Evolutionary conservation across 371 early-diverging fungal genomes (phyloP), one percentile per base, ranked within the genome.

Genomic region (Capillidium heterosporum): DNA sequence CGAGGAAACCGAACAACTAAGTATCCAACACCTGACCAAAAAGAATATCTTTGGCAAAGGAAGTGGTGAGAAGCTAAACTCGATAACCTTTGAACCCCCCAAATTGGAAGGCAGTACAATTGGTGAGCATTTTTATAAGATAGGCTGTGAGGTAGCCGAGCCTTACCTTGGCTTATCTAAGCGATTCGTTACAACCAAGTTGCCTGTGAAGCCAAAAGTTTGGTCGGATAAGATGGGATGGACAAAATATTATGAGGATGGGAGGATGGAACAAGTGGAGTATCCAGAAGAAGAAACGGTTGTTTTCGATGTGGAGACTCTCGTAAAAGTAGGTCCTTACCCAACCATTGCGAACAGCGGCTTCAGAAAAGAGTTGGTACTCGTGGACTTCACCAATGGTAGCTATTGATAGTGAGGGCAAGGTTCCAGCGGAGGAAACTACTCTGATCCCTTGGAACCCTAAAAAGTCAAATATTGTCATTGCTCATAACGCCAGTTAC

Each of bases 401-500:
- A 48, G 65, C 66, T 8, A 63, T 26, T 58, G 47, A 44, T 35
- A 23, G 26, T 15, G 35, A 68, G 8, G 67, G 64, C 24, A 70
- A 71, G 5, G 69, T 77, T 29, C 67, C 69, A 23, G 23, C 63
- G 2, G 56, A 59, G 7, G 64, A 63, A 19, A 68, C 67, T 24
- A 76, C 73, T 44, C 65, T 92, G 57, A 83, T 94, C 29, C 83
- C 87, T 2, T 60, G 90, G 51, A 72, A 71, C 32, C 39, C 32
- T 26, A 60, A 75, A 21, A 29, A 57, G 13, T 46, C 56, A 0
- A 55, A 79, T 0, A 56, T 95, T 0, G 62, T 94, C 8, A 74
- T 97, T 7, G 98, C 96, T 0, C 96, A 95, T 68, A 87, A 91
- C 59, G 85, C 95, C 1, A 80, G 87, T 0, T 97, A 81, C 61